Evolutionary conservation across 208 protist species (phyloP), one percentile per base, ranked within the genome.

Genomic region (Leishmania major): DNA sequence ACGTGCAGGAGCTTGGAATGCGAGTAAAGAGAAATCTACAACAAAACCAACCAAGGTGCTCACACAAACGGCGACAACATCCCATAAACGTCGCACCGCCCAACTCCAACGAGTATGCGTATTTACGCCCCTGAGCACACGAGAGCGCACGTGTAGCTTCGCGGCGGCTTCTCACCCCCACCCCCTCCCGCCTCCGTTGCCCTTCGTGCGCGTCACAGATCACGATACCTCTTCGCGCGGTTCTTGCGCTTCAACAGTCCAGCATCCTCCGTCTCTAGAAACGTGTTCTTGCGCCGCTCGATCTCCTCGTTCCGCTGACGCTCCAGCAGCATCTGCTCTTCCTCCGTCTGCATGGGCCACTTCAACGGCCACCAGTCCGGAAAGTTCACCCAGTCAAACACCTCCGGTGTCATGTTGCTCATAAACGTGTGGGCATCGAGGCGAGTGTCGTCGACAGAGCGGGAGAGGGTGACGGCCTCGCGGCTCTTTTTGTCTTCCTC

Each of bases 321-420:
- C 80, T 96, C 91, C 69, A 93, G 57, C 71, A 96, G 76, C 88
- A 96, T 87, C 67, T 88, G 84, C 70, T 97, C 88, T 72, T 96
- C 91, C 73, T 97, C 93, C 25, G 90, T 95, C 79, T 95, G 92
- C 80, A 90, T 60, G 8, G 92, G 91, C 78, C 83, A 89, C 86
- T 96, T 96, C 55, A 97, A 78, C 49, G 94, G 94, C 94, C 94
- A 97, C 93, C 94, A 97, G 70, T 96, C 91, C 4, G 94, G 94
- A 71, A 97, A 97, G 84, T 95, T 96, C 10, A 97, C 93, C 93
- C 94, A 96, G 70, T 96, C 91, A 71, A 88, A 95, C 53, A 96
- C 82, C 81, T 96, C 92, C n/a, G 94, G 93, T n/a, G 88, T 90
- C 91, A 95, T 95, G 85, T 96, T 92, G 77, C 88, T 73, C 84